Base-by-base conservation (phyloP, 2,329 filamentous ascomycete species). In the Neobulgaria alba region DNA sequence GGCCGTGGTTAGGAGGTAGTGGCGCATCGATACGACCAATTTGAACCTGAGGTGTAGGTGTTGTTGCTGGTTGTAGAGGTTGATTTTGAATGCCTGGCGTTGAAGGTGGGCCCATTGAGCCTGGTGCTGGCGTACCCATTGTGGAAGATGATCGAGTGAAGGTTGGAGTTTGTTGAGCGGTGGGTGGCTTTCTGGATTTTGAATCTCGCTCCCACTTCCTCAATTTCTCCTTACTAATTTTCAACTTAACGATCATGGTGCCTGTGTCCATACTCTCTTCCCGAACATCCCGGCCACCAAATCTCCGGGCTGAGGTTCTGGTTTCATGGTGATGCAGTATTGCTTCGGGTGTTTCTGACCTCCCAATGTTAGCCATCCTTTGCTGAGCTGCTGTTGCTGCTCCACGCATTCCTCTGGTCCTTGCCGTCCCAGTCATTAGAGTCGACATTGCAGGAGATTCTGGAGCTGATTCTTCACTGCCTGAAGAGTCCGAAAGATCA, bases 271-370 rank as follows among this genome's bases (percentile, higher is more conserved):
- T 63, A 40, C 75, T 92, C 50, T 90, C 87, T 57, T 95, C 89
- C 36, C 86, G 76, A 32, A 78, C 75, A 48, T 84, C 75, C 49
- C 77, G 74, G 41, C 72, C 69, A 39, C 71, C 69, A 40, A 67
- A 61, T 51, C 75, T 68, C 49, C 77, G 68, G 5, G 67, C 71
- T 4, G 81, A 80, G 5, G 75, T 78, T 54, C 88, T 71, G 1
- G 82, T 76, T 60, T 95, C 87, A 54, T 85, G 77, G 54, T 79
- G 79, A 52, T 80, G 81, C 40, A 69, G 74, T 4, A 79, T 73
- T 8, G 80, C 69, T 60, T 96, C 92, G 3, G 92, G 92, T 0
- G 92, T 96, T 59, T 89, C 85, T 21, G 90, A 95, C 46, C 92
- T 81, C 36, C 80, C 79, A 36, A 86, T 60, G 49, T 85, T 82